Evolutionary conservation across 2,329 filamentous ascomycete genomes (phyloP), one percentile per base, ranked within the genome.

Genomic region (Clonostachys sp.): DNA sequence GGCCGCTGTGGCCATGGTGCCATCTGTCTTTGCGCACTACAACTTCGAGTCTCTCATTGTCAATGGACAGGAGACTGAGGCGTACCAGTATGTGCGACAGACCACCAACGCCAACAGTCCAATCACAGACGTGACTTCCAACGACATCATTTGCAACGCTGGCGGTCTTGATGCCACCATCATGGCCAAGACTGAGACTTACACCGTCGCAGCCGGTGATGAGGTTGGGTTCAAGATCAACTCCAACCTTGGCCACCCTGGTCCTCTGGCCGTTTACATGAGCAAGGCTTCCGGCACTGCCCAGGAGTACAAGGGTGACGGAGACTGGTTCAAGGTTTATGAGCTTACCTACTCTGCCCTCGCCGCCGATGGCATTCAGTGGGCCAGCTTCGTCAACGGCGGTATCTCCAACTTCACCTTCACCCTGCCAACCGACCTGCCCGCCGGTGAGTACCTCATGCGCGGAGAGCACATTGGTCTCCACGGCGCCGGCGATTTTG

Each of bases 1-100:
- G 5, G 45, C 44, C 30, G 16, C 55, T 14, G 48, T 55, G 14
- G 47, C 51, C 33, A 48, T 51, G 12, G 48, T 48, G 41, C 45
- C 51, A 30, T 13, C 53, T 18, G 55, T 51, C 41, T 47, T 55
- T 5, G 64, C 61, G 35, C 56, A 58, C 48, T 58, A 58, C 46
- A 55, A 51, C 39, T 58, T 58, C 43, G 56, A 58, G 45, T 49
- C 53, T n/a, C 48, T 58, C 30, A 58, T 58, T 42, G 56, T 58
- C 34, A 58, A 58, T 36, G 56, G 70, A 17, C 64, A 71, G n/a
- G 68, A 65, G 44, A 68, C 72, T 46, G 66, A 70, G 47, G 62
- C 75, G 6, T 72, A 67, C 58, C 63, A 65, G 41, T 77, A 77
- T 63, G 70, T 78, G 54, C 72, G 75, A 51, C 59, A 54, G 48